Base-by-base conservation (phyloP, 169 alveolate genomes). In the Plasmodium sp. region DNA sequence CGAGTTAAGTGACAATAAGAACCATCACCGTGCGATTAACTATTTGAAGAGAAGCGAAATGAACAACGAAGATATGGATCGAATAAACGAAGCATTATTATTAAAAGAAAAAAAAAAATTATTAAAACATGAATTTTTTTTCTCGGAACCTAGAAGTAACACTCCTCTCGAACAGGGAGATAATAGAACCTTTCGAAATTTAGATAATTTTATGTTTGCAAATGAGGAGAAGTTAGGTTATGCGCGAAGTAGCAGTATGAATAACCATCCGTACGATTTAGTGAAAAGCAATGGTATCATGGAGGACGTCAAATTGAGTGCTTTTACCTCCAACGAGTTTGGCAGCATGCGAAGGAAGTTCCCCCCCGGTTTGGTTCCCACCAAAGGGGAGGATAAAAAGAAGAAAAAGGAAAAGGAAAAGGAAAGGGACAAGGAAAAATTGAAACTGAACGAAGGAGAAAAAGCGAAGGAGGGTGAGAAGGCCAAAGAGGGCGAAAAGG, bases 201-300 rank as follows among this genome's bases (percentile, higher is more conserved):
- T 62, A 3, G 83, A 67, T 48, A 39, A 84, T 84, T 39, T 48
- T 48, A 74, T 84, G 75, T 73, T 74, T 74, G 41, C 33, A 73
- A 84, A 84, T 74, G 93, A 74, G n/a, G 80, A 84, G 34, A 84
- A 84, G 80, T 39, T 84, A 74, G 81, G n/a, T 45, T 73, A 16
- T 74, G 18, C 31, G 58, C 36, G 45, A 48, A 84, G 67, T 39
- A 84, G 41, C 27, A 73, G 31, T 67, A 67, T 31, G 12, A 58
- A 84, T 67, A 67, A 6, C 48, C 56, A 84, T 39, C 16, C 51
- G 22, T 74, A 31, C 41, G 93, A 84, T 74, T 22, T 84, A 56
- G 56, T 16, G 14, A 34, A 54, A 27, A 54, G 34, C 77, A 71
- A 41, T 36, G 72, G 36, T 1, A 84, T 16, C 18, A 83, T 33